Conservation (phyloP, 169 alveolate genomes). For the Plasmodium sp. region DNA sequence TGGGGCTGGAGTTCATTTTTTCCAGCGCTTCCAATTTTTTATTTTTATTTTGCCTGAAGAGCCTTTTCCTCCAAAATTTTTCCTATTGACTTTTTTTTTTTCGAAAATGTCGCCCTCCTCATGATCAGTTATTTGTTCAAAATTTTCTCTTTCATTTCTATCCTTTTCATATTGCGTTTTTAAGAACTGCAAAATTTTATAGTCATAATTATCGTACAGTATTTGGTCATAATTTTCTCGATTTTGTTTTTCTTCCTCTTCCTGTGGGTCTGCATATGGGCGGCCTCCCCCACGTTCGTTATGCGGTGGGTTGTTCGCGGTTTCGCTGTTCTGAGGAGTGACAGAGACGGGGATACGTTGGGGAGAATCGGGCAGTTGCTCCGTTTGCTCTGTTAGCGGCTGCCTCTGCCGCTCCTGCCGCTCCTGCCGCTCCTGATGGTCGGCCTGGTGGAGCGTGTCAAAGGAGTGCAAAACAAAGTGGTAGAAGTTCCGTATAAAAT, state of each 20-base stretch:
- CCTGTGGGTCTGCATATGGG: not conserved
- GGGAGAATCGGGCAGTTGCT: not conserved
- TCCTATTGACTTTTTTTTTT: slow-evolving; percentile 30
- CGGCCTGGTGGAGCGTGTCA: not conserved
- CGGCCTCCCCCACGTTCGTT: not conserved
- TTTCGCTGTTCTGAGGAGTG: not conserved
- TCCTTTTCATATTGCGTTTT: slow-evolving; percentile 36
- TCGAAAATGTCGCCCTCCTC: slow-evolving; percentile 39
- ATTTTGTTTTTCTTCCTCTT: not conserved
- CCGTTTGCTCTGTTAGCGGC: no score
- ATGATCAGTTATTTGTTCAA: slow-evolving; percentile 27
- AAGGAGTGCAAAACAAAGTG: slow-evolving; percentile 49
- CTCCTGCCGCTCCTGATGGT: not conserved
- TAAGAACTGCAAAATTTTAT: slow-evolving; percentile 41
- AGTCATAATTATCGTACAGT: slow-evolving; percentile 55
- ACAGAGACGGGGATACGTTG: not conserved
- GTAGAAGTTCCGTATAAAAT: slow-evolving; percentile 77
- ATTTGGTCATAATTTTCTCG: slow-evolving; percentile 33
- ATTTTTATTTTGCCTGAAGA: slow-evolving; percentile 65
- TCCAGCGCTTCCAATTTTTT: slow-evolving; percentile 74
- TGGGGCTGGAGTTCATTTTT: slow-evolving; percentile 6
- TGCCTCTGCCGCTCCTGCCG: not conserved
- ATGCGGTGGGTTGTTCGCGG: not conserved
- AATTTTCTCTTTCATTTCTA: slow-evolving; percentile 50
- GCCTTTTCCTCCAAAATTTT: slow-evolving; percentile 75